A percentile compares a stretch with the other conserved stretches of the same genome.
These are phyloP conservation scores for Metrosideros polymorpha DNA, from an alignment of 441 rosid genomes.

Conservation along the genomic window DNA sequence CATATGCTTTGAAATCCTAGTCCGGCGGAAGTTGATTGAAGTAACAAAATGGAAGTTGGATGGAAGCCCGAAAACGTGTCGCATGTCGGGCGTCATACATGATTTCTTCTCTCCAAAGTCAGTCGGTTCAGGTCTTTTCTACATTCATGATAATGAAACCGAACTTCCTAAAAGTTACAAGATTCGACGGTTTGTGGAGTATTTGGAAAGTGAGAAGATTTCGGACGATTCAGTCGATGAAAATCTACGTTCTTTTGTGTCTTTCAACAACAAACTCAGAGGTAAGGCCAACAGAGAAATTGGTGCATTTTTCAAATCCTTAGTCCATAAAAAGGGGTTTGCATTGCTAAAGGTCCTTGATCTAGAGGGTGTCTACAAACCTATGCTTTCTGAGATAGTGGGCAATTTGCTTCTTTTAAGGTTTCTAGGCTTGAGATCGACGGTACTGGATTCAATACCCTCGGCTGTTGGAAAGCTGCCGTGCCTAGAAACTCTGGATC, in stretches of 20 bases:
- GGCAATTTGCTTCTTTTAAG: neutral
- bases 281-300: neutral
- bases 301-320: neutral
- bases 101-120: neutral
- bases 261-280: neutral
- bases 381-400: neutral
- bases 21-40: neutral
- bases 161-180: rapidly evolving
- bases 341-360: neutral
- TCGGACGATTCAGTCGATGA: neutral
- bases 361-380: neutral
- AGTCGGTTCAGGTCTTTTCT: neutral
- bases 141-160: neutral
- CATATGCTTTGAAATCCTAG: neutral
- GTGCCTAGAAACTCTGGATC: slow-evolving; percentile 21
- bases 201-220: neutral
- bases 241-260: neutral
- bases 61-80: neutral
- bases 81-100: neutral
- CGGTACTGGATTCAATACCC: slow-evolving; percentile 27
- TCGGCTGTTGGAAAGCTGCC: slow-evolving; percentile 15
- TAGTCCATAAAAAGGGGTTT: neutral
- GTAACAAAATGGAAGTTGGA: neutral
- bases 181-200: neutral
- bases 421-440: neutral